Percentiles rank a stretch among this genome's conserved stretches.
Evolutionary conservation across 129 eudicot genomes (phyloP).

Genomic region (Artemisia argyi): DNA sequence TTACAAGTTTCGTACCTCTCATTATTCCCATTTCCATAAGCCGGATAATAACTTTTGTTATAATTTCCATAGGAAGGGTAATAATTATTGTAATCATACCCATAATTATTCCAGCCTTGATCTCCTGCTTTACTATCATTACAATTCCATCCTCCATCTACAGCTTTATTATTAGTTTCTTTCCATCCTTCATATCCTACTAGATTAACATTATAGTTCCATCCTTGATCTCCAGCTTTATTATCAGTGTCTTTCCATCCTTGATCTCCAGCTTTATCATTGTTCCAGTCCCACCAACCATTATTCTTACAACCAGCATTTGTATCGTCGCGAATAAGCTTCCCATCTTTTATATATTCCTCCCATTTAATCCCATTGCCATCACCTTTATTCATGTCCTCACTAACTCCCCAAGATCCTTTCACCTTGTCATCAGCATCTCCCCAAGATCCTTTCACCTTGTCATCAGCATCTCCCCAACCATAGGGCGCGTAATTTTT

Average conservation of each 20-base stretch:
- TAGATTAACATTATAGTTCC: neutral
- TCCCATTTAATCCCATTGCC: conserved; percentile 22
- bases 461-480: conserved; percentile 25
- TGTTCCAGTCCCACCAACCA: conserved; percentile 7
- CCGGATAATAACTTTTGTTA: too few species aligned
- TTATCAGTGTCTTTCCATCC: too few species aligned
- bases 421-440: too few species aligned
- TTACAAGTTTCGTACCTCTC: too few species aligned
- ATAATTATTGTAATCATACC: too few species aligned
- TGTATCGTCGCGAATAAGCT: conserved; percentile 24
- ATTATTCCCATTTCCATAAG: too few species aligned
- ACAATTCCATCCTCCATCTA: conserved; percentile 12
- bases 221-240: conserved; percentile 25
- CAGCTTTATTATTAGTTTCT: too few species aligned
- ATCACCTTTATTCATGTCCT: conserved; percentile 17
- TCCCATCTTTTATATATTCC: conserved; percentile 28
- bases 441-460: conserved; percentile 5
- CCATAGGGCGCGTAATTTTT: conserved; percentile 45
- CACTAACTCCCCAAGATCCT: conserved; percentile 8
- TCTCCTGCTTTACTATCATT: neutral
- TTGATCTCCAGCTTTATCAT: too few species aligned
- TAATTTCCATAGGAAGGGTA: too few species aligned
- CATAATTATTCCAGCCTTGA: too few species aligned
- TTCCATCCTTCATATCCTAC: neutral
- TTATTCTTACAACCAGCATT: conserved; percentile 23